Evolutionary conservation across 2,329 filamentous ascomycete genomes (phyloP).

Genomic region (Aureobasidium sp.): DNA sequence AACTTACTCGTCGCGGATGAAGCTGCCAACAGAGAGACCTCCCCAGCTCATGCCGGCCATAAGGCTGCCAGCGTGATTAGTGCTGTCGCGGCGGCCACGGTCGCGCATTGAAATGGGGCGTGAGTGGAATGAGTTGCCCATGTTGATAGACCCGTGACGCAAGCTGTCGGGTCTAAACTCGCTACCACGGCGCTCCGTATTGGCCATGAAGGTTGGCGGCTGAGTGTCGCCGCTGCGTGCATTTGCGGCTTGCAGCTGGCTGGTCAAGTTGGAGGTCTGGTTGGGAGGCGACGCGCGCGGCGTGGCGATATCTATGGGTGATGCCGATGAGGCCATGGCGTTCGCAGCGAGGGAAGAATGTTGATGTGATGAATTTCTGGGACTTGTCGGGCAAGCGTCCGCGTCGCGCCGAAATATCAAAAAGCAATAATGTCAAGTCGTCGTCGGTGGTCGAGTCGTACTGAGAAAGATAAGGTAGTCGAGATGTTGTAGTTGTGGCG

Average conservation of each 20-base stretch:
- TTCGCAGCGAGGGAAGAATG: constrained; percentile 16
- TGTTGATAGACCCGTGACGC: constrained; percentile 50
- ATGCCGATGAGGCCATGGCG: constrained; percentile 48
- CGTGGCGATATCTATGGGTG: constrained; percentile 55
- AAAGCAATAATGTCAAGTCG: constrained; percentile 28
- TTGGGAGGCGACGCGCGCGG: constrained; percentile 52
- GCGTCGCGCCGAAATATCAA: constrained; percentile 26
- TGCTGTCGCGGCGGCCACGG: constrained; percentile 50
- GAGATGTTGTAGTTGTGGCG: constrained; percentile 39
- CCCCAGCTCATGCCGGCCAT: constrained; percentile 92
- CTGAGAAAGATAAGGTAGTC: constrained; percentile 17
- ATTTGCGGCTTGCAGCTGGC: constrained; percentile 47
- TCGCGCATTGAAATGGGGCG: constrained; percentile 57
- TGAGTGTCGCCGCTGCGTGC: constrained; percentile 8
- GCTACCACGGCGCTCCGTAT: constrained; percentile 26
- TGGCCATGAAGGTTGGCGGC: background rate
- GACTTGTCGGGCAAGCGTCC: constrained; percentile 35
- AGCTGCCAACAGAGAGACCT: constrained; percentile 90
- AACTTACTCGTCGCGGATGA: constrained; percentile 95
- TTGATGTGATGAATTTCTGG: constrained; percentile 26
- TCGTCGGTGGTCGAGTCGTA: constrained; percentile 13
- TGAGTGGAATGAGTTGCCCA: constrained; percentile 49
- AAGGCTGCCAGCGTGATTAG: constrained; percentile 49
- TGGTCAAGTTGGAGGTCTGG: constrained; percentile 58
- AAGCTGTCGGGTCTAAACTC: constrained; percentile 30